These are phyloP conservation scores for Hypoxylon sp. DNA, from an alignment of 2,329 filamentous ascomycete genomes.

Conservation along the genomic window DNA sequence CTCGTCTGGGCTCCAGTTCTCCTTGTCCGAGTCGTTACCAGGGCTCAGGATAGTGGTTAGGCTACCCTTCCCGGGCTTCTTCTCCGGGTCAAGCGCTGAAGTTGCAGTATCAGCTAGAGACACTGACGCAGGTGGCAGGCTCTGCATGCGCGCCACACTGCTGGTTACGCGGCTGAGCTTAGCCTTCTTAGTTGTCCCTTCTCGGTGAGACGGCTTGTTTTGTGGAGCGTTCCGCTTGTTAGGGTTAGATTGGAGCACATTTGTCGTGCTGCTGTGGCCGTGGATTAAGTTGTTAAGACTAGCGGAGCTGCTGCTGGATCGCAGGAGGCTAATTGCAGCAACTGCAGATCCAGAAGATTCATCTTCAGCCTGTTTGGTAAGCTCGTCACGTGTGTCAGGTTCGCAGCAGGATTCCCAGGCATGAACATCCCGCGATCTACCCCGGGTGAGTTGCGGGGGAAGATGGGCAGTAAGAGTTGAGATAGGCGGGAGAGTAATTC, in stretches of 20 bases:
- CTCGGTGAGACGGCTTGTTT: conserved; percentile 51
- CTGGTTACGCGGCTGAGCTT: conserved; percentile 74
- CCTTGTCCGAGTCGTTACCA: conserved; percentile 86
- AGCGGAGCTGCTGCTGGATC: conserved; percentile 74
- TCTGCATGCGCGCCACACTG: conserved; percentile 74
- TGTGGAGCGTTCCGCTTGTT: conserved; percentile 74
- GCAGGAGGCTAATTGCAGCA: conserved; percentile 84
- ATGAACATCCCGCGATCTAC: conserved; percentile 87
- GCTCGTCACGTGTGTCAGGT: conserved; percentile 80
- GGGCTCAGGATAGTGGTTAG: conserved; percentile 61
- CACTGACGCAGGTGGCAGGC: conserved; percentile 50
- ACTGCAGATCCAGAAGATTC: conserved; percentile 84
- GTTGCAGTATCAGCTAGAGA: conserved; percentile 37
- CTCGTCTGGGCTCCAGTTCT: conserved; percentile 82
- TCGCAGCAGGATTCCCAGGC: conserved; percentile 95
- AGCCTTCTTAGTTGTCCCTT: conserved; percentile 68
- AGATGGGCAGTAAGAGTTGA: conserved; percentile 66
- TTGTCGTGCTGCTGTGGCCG: conserved; percentile 48
- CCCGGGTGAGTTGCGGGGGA: conserved; percentile 71
- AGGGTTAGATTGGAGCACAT: conserved; percentile 67
- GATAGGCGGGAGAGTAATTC: conserved; percentile 71
- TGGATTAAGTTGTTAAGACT: conserved; percentile 58
- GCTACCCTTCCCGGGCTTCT: conserved; percentile 58
- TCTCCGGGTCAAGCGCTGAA: conserved; percentile 45
- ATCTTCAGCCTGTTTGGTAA: conserved; percentile 85